Evolutionary conservation across 139 green algal species (phyloP).

Genomic region (Chlorella sorokiniana): DNA sequence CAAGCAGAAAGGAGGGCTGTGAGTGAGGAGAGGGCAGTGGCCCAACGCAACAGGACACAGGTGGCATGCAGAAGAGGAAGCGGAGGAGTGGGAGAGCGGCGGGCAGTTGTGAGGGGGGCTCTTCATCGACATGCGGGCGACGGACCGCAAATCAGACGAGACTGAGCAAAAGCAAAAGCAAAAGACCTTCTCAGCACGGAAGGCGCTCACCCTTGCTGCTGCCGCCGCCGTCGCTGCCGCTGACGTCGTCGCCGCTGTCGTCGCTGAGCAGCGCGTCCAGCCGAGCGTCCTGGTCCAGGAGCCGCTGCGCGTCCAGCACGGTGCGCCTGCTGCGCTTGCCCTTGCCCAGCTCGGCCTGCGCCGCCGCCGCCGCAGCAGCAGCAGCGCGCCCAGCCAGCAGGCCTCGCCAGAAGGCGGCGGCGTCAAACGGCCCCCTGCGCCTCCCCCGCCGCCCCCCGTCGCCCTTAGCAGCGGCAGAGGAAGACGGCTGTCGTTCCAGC

Average conservation of each 20-base stretch:
- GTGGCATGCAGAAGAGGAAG: background rate
- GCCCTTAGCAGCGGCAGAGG: background rate
- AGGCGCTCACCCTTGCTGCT: background rate
- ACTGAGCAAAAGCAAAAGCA: background rate
- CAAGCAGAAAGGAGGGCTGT: background rate
- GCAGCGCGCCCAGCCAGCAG: background rate
- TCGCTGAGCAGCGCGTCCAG: constrained; percentile 3
- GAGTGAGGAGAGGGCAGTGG: background rate
- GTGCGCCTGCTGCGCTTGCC: constrained; percentile 7
- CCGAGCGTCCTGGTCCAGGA: background rate
- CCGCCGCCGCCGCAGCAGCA: background rate
- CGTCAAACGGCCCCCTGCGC: background rate
- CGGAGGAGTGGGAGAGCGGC: too few species aligned
- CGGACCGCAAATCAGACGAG: background rate
- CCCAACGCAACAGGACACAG: background rate
- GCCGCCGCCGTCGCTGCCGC: background rate
- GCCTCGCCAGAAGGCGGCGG: background rate
- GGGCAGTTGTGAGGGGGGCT: too few species aligned
- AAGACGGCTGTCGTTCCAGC: background rate
- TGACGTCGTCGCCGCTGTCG: background rate
- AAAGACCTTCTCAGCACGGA: background rate
- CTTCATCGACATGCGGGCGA: too few species aligned
- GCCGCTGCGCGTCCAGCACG: background rate
- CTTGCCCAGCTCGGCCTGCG: constrained; percentile 4
- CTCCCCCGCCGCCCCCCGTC: background rate